Conservation (phyloP, 176 grass and related monocot species). For the Eragrostis curvula region DNA sequence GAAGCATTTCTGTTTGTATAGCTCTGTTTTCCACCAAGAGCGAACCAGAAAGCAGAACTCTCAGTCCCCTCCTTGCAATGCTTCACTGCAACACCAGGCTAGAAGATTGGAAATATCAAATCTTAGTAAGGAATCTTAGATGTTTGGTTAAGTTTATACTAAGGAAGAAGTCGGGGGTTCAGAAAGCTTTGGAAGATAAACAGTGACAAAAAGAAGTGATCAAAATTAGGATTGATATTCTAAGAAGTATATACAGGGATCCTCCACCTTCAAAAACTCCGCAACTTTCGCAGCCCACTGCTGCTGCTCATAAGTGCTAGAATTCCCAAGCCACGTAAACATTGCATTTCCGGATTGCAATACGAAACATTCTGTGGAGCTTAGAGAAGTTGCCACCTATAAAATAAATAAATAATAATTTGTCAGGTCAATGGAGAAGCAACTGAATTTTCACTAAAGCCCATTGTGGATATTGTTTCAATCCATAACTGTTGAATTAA, state of each 20-base stretch:
- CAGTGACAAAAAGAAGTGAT: slow-evolving; percentile 1
- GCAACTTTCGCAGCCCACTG: slow-evolving; percentile 86
- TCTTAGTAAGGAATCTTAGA: slow-evolving; percentile 20
- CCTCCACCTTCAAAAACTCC: slow-evolving; percentile 83
- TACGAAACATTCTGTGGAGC: slow-evolving; percentile 79
- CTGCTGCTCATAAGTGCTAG: slow-evolving; percentile 83
- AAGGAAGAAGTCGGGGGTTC: not conserved
- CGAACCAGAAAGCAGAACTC: slow-evolving; percentile 98
- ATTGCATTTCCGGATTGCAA: slow-evolving; percentile 93
- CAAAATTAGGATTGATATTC: slow-evolving; percentile 14
- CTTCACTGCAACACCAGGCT: slow-evolving; percentile 80
- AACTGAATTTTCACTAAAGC: slow-evolving; percentile 6
- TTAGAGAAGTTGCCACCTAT: slow-evolving; percentile 89
- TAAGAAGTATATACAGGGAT: slow-evolving; percentile 22
- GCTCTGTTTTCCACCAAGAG: slow-evolving; percentile 94
- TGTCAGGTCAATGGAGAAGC: slow-evolving; percentile 25
- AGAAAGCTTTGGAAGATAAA: slow-evolving; percentile 4
- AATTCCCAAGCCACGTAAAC: slow-evolving; percentile 93
- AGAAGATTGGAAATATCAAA: slow-evolving; percentile 54
- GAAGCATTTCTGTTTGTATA: slow-evolving; percentile 64
- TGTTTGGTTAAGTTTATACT: no score
- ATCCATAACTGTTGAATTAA: not conserved
- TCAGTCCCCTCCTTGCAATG: slow-evolving; percentile 95
- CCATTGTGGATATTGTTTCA: not conserved
- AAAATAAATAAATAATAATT: slow-evolving; percentile 22